phyloP scores from a whole-genome alignment of 2,329 filamentous ascomycete species.

The Aciculosporium take region DNA sequence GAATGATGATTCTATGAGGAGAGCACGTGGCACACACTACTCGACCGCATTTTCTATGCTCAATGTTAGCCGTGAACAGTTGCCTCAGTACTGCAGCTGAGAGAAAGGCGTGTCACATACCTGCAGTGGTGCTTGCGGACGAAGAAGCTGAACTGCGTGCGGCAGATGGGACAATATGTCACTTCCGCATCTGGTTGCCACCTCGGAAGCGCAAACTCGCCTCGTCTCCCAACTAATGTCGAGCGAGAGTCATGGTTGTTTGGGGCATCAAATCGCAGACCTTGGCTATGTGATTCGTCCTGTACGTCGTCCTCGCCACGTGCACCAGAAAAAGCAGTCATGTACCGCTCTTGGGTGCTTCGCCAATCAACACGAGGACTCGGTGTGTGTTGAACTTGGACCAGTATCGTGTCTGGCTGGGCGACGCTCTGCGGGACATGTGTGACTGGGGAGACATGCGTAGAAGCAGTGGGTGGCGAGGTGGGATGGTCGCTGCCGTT shows the following conservation, averaged over 20 bases:
- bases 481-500: not conserved
- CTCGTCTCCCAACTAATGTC: not conserved
- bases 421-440: not conserved
- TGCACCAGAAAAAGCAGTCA: not conserved
- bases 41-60: slow-evolving; percentile 65
- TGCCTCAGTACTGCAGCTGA: not conserved
- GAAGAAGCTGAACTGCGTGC: slow-evolving; percentile 65
- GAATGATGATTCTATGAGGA: slow-evolving; percentile 88
- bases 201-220: slow-evolving; percentile 45
- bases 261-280: not conserved
- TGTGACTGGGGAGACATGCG: not conserved
- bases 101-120: slow-evolving; percentile 21
- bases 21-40: slow-evolving; percentile 86
- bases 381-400: not conserved
- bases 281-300: not conserved
- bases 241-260: not conserved
- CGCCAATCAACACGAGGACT: not conserved
- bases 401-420: not conserved
- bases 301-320: not conserved
- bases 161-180: slow-evolving; percentile 72
- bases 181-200: slow-evolving; percentile 88
- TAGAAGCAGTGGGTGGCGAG: not conserved
- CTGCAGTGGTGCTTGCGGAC: slow-evolving; percentile 88
- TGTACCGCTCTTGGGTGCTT: not conserved
- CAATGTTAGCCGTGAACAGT: slow-evolving; percentile 6